Evolutionary conservation across 345 rosid species (phyloP), one percentile per base, ranked within the genome.

Genomic region (Populus nigra): DNA sequence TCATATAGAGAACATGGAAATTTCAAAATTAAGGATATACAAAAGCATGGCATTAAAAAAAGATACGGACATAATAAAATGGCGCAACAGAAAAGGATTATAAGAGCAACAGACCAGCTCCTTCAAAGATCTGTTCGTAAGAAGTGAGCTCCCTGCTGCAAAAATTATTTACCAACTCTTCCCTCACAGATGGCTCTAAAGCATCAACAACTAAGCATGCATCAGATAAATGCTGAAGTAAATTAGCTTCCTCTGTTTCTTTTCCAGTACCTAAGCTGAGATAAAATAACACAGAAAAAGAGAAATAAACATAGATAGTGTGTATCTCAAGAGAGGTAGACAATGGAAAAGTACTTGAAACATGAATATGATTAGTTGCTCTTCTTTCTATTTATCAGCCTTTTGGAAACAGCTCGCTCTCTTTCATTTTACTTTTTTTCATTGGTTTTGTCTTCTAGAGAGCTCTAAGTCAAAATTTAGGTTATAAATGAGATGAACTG

Each of bases 191-290:
- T 83, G 98, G 95, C 88, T 96, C 99, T 88, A 96, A 80, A 16
- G 98, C 97, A 79, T 96, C 92, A 85, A 96, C 99, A 71, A 96
- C 99, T 81, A 96, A 89, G 83, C 99, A 96, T 80, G 98, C 93
- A 88, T 93, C 93, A 78, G 98, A 90, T 81, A 96, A 88, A 75
- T 93, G 91, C 87, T 92, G 96, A 82, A 96, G 89, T 82, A 93
- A 80, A 84, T 92, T 92, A 76, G 89, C 76, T 84, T 92, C 98
- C 86, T 96, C 98, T 3, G 90, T 83, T 86, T 96, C 99, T 87
- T 92, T 96, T 66, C 98, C 99, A 50, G 97, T 96, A 82, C 99
- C 99, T 89, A 96, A 89, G 85, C 98, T 96, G 98, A 83, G 77
- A 88, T 82, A 76, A 80, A 86, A 61, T 27, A 68, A 74, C 67